Conservation (phyloP, 306 rosid species). For the Neltuma alba region DNA sequence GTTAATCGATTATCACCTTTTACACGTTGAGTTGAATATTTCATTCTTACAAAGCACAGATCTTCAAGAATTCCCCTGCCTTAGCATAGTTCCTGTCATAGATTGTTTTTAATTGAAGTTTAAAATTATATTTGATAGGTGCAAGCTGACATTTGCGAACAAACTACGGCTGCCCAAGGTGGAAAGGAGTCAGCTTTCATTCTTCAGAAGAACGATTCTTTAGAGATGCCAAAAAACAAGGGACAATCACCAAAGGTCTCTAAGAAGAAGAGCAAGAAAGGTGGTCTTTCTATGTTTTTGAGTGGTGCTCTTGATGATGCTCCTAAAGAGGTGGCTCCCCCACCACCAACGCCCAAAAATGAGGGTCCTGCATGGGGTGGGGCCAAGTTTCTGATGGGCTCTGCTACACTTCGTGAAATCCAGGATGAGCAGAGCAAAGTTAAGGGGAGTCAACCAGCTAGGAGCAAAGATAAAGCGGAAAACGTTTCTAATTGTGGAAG, state of each 20-base stretch:
- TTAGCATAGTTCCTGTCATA: constrained; percentile 25
- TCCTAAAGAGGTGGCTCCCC: constrained; percentile 56
- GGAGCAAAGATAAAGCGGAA: constrained; percentile 54
- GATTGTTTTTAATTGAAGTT: constrained; percentile 28
- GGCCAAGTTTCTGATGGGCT: constrained; percentile 63
- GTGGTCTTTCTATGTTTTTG: constrained; percentile 96
- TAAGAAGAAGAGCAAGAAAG: constrained; percentile 87
- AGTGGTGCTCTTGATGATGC: constrained; percentile 88
- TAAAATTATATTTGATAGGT: constrained; percentile 48
- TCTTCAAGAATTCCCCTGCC: constrained; percentile 19
- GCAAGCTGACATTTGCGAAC: constrained; percentile 44
- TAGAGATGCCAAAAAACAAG: constrained; percentile 45
- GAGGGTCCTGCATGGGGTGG: constrained; percentile 99
- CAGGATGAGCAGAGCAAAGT: constrained; percentile 78
- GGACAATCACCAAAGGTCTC: constrained; percentile 45
- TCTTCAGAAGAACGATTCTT: constrained; percentile 47
- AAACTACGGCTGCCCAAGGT: constrained; percentile 36
- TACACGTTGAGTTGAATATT: not conserved
- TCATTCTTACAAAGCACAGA: not conserved
- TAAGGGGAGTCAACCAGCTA: constrained; percentile 37
- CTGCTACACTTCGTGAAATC: constrained; percentile 81
- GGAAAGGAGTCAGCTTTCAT: constrained; percentile 38
- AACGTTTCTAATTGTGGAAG: constrained; percentile 49
- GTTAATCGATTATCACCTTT: constrained; percentile 9
- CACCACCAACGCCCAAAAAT: constrained; percentile 59